Evolutionary conservation across 2,329 filamentous ascomycete genomes (phyloP).

Genomic region (Arthrobotrys iridis): DNA sequence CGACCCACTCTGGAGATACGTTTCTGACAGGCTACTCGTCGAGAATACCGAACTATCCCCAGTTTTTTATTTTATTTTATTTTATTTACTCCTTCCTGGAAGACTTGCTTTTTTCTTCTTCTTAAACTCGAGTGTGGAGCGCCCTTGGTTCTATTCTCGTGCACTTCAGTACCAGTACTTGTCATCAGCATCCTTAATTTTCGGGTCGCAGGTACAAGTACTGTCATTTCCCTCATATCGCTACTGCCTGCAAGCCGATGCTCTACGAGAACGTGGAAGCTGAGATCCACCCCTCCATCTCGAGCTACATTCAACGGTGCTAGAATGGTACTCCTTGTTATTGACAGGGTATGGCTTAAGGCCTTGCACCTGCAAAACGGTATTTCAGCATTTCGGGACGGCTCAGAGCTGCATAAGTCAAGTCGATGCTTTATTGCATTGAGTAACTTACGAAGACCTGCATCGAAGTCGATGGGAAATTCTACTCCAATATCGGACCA

Average conservation of each 20-base stretch:
- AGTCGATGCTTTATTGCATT: slow-evolving; percentile 39
- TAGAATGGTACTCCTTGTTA: slow-evolving; percentile 37
- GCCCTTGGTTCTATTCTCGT: slow-evolving; percentile 25
- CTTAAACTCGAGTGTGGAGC: slow-evolving; percentile 28
- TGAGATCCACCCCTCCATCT: slow-evolving; percentile 40
- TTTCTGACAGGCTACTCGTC: slow-evolving; percentile 35
- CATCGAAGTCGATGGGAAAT: slow-evolving; percentile 11
- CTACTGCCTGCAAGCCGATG: slow-evolving; percentile 20
- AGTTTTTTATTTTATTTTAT: no score
- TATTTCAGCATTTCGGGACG: slow-evolving; percentile 42
- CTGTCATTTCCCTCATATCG: slow-evolving; percentile 38
- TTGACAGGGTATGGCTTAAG: slow-evolving; percentile 49
- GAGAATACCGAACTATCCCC: slow-evolving; percentile 26
- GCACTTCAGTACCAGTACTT: slow-evolving; percentile 24
- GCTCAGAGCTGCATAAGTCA: slow-evolving; percentile 37
- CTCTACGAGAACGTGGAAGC: slow-evolving; percentile 31
- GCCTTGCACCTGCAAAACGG: slow-evolving; percentile 29
- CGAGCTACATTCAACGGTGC: slow-evolving; percentile 32
- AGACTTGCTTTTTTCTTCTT: slow-evolving; percentile 51
- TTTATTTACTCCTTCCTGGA: neutral
- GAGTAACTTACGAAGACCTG: slow-evolving; percentile 19
- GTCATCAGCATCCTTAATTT: slow-evolving; percentile 1
- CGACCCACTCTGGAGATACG: slow-evolving; percentile 54
- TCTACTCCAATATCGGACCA: slow-evolving; percentile 36
- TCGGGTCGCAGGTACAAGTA: slow-evolving; percentile 22